Evolutionary conservation across 2,329 filamentous ascomycete species (phyloP).

Genomic region (Ophiocordyceps camponoti-saundersi): DNA sequence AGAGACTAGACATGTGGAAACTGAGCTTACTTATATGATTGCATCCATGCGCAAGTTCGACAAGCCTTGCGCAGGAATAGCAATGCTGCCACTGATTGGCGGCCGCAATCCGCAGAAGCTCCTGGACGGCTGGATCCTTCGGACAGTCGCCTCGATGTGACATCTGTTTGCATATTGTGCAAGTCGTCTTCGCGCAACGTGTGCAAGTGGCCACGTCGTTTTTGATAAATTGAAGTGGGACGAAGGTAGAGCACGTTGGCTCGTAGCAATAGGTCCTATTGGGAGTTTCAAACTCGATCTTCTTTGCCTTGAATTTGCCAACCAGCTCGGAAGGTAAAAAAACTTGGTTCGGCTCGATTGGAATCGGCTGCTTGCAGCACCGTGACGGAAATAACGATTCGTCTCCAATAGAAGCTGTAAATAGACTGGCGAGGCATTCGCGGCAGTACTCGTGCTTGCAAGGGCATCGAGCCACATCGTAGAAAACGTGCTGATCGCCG

Average conservation of each 20-base stretch:
- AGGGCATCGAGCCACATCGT: constrained; percentile 6
- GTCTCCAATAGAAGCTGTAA: constrained; percentile 23
- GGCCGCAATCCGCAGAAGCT: constrained; percentile 20
- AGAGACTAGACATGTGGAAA: too few relatives aligned
- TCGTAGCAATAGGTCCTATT: constrained; percentile 33
- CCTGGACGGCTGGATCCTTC: constrained; percentile 18
- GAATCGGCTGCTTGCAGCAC: constrained; percentile 29
- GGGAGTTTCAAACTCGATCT: constrained; percentile 27
- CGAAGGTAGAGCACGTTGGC: constrained; percentile 26
- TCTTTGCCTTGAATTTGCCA: constrained; percentile 23
- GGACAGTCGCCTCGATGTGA: constrained; percentile 28
- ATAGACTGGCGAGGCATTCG: constrained; percentile 24
- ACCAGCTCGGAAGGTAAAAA: constrained; percentile 19
- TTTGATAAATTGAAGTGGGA: constrained; percentile 15
- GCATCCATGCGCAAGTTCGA: constrained; percentile 31
- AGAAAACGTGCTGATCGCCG: not conserved
- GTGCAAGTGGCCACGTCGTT: constrained; percentile 21
- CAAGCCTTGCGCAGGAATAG: constrained; percentile 20
- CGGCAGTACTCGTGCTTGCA: constrained; percentile 34
- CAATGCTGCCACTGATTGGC: constrained; percentile 33
- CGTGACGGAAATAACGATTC: constrained; percentile 34
- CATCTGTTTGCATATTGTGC: constrained; percentile 30
- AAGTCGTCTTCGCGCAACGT: constrained; percentile 26
- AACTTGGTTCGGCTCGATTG: constrained; percentile 11
- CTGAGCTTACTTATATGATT: constrained; percentile 40